phyloP scores from a whole-genome alignment of 192 early-diverging fungal species.

The Jimgerdemannia flammicorona region DNA sequence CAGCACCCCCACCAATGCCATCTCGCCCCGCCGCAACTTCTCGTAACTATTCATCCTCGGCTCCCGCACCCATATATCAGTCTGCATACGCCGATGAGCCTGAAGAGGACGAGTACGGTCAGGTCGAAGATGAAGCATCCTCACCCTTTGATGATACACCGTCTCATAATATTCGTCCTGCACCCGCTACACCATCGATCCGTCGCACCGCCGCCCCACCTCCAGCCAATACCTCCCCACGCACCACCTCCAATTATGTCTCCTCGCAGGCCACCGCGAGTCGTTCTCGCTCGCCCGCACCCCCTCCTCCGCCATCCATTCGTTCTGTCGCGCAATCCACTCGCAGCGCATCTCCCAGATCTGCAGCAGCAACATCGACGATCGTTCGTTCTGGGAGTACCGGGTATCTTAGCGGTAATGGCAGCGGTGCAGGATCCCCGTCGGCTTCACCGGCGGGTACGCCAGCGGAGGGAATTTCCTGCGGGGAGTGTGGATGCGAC shows the following conservation, averaged over 20 bases:
- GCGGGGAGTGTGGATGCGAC: conserved; percentile 55
- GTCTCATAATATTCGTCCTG: not conserved
- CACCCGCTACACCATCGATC: conserved; percentile 20
- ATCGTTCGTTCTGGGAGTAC: not conserved
- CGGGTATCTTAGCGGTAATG: not conserved
- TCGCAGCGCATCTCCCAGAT: not conserved
- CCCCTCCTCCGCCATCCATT: not conserved
- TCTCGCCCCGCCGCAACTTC: conserved; percentile 16
- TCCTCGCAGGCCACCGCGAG: not conserved
- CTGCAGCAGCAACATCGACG: not conserved
- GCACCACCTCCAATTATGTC: conserved; percentile 19
- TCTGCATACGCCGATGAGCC: conserved; percentile 9
- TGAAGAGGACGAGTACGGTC: conserved; percentile 31
- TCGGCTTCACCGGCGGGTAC: not conserved
- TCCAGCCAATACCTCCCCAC: conserved; percentile 8
- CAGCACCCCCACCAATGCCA: conserved; percentile 26
- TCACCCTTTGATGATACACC: conserved; percentile 24
- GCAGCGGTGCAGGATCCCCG: not conserved
- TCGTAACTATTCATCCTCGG: conserved; percentile 6
- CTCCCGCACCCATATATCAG: not conserved
- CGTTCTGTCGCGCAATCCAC: not conserved
- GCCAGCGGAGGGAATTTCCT: conserved; percentile 2
- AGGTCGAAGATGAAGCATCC: conserved; percentile 28
- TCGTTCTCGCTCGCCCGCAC: conserved; percentile 14
- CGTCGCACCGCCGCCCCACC: conserved; percentile 14